Conservation (phyloP, 1,139 yeast species). For the Geotrichum siamense region DNA sequence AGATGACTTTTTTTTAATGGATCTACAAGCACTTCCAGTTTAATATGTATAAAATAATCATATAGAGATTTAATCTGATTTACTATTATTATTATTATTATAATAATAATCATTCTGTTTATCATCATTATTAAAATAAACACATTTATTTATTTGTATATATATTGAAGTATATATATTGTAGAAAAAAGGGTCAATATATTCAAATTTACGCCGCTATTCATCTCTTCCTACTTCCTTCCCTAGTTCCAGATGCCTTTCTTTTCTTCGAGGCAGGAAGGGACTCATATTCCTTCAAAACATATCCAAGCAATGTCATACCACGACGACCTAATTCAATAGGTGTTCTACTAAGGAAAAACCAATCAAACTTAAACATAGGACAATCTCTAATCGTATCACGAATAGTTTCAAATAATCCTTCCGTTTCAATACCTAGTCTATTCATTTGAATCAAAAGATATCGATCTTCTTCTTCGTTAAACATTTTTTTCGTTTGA, state of each 20-base stretch:
- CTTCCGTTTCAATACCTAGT: constrained; percentile 66
- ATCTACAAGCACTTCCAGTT: too few species aligned
- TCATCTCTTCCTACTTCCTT: neutral
- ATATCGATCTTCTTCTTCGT: constrained; percentile 81
- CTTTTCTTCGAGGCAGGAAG: constrained; percentile 9
- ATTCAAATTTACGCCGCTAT: neutral
- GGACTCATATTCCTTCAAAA: constrained; percentile 66
- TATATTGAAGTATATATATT: neutral
- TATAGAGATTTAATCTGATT: too few species aligned
- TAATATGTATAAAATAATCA: too few species aligned
- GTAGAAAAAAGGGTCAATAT: neutral
- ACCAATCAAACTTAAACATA: constrained; percentile 84
- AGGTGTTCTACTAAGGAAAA: constrained; percentile 73
- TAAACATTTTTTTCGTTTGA: constrained; percentile 67
- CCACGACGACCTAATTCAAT: constrained; percentile 79
- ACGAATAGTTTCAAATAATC: constrained; percentile 66
- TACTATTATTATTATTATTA: too few species aligned
- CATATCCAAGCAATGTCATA: constrained; percentile 66
- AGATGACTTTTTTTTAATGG: too few species aligned
- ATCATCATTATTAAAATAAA: too few species aligned
- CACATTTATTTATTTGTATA: neutral
- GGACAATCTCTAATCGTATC: constrained; percentile 69
- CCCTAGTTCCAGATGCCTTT: neutral
- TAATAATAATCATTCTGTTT: too few species aligned
- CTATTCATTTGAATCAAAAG: constrained; percentile 65